Evolutionary conservation across 2,329 filamentous ascomycete genomes (phyloP).

Genomic region (Phialophora macrospora): DNA sequence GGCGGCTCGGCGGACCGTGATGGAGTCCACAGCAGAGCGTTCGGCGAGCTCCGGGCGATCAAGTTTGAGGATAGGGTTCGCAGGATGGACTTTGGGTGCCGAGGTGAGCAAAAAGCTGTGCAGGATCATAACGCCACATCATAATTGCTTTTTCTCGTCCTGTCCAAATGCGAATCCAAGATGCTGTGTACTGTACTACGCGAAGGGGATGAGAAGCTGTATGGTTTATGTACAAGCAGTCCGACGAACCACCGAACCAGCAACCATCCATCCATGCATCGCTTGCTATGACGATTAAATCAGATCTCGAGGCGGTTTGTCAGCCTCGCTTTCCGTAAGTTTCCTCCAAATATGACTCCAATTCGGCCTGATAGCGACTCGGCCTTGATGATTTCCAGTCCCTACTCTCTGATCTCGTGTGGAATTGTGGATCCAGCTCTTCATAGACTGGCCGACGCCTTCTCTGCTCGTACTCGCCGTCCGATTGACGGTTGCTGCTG

Average conservation of each 20-base stretch:
- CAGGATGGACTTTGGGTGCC: background rate
- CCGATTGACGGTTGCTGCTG: background rate
- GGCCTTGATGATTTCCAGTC: background rate
- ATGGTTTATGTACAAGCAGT: background rate
- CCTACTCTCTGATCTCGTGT: background rate
- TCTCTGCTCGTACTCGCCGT: background rate
- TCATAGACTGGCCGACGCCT: background rate
- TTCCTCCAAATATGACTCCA: constrained; percentile 23
- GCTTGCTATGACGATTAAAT: background rate
- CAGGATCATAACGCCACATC: no score
- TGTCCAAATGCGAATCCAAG: background rate
- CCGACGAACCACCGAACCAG: background rate
- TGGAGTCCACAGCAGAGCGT: background rate
- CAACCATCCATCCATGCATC: background rate
- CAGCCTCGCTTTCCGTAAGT: constrained; percentile 16
- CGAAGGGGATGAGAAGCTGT: background rate
- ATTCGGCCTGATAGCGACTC: constrained; percentile 16
- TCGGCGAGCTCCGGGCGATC: constrained; percentile 5
- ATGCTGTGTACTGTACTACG: background rate
- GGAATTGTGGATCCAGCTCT: background rate
- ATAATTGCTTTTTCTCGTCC: no score
- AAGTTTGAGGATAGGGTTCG: background rate
- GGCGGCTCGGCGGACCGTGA: constrained; percentile 3
- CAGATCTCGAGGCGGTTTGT: background rate
- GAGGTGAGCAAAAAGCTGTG: no score